A percentile compares a stretch with the other conserved stretches of the same genome.
Evolutionary conservation across 495 filamentous ascomycete genomes (phyloP).

Genomic region (Neurospora sp.): DNA sequence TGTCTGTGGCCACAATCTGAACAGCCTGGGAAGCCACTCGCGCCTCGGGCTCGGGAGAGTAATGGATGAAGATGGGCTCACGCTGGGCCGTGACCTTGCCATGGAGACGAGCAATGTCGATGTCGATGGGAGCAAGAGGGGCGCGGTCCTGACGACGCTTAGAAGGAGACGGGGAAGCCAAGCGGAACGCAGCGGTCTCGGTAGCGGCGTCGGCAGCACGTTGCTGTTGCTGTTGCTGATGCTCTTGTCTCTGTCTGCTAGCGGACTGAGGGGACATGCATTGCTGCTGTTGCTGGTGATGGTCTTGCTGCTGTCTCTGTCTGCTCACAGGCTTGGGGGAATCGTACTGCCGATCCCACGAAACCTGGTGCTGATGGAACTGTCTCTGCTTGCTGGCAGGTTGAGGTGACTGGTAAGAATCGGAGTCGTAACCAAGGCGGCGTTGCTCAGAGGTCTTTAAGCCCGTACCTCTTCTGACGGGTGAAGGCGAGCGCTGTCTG

Average conservation of each 20-base stretch:
- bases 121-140: slow-evolving; percentile 5
- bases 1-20: neutral
- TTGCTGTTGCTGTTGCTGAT: neutral
- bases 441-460: slow-evolving; percentile 1
- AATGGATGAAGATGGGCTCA: neutral
- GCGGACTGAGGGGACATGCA: neutral
- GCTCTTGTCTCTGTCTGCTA: neutral
- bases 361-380: neutral
- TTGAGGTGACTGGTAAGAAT: neutral
- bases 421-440: neutral
- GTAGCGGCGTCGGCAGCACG: neutral
- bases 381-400: slow-evolving; percentile 3
- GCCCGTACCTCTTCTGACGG: slow-evolving; percentile 3
- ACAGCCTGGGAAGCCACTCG: neutral
- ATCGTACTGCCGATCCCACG: neutral
- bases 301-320: neutral
- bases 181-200: neutral
- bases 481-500: slow-evolving; percentile 13
- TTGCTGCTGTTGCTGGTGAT: neutral
- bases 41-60: neutral
- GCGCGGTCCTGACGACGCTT: neutral
- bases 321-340: neutral
- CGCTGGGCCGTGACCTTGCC: neutral
- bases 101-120: slow-evolving; percentile 6
- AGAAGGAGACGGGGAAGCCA: neutral